Evolutionary conservation across 2,329 filamentous ascomycete genomes (phyloP), one percentile per base, ranked within the genome.

Genomic region (Ophiocordyceps robertsii): DNA sequence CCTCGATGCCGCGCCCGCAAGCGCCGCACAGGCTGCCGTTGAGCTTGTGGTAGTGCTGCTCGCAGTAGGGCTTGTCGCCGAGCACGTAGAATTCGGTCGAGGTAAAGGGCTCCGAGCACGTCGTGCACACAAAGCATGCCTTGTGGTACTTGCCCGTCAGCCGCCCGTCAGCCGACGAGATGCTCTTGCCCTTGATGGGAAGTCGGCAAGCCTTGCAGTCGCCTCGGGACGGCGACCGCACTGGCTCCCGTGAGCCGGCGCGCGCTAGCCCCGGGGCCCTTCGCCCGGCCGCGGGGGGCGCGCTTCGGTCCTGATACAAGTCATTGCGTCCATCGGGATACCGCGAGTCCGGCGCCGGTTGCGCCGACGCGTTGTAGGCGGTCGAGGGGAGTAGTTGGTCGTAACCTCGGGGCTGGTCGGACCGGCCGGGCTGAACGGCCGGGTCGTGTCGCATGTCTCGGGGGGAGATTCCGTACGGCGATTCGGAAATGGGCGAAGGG

Each of bases 61-160:
- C 82, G 62, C 92, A 96, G 63, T 90, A 95, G 0, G 92, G 92
- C 45, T 78, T 73, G 62, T 98, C 87, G 49, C 83, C 66, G 46
- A 88, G 75, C 11, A 98, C 89, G 58, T 98, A 98, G 54, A 96
- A 96, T 45, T 92, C 88, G 2, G 86, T 76, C 0, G 88, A 94
- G 17, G 80, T 70, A 56, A 96, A 98, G 1, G 88, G 82, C 42
- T 80, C 73, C 11, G 70, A 69, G 66, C 92, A 98, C 1, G 83
- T 88, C 5, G 78, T 76, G 70, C 92, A 98, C 11, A 90, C 84
- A 57, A 98, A 96, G 60, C 90, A 98, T 5, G 82, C 75, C 60
- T 93, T 94, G 69, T 98, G 92, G 61, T 95, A 98, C 48, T 88
- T 82, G 10, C 92, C 92, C 0, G 86, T 94, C 21, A 98, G 69